Conservation (phyloP, 495 filamentous ascomycete genomes). For the Tuber magnatum region DNA sequence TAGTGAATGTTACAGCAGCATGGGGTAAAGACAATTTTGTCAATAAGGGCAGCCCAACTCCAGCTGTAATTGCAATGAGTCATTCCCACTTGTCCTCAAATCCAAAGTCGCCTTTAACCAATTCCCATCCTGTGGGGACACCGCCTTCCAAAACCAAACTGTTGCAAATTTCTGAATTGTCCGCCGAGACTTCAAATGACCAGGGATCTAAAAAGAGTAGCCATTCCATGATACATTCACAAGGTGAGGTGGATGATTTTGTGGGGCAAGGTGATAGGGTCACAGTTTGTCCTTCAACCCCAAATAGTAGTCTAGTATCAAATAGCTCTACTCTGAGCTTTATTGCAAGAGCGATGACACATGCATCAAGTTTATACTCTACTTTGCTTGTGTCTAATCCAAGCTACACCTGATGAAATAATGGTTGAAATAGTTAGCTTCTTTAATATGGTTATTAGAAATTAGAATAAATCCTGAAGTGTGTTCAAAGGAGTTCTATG, state of each 20-base stretch:
- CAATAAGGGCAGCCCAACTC: slow-evolving; percentile 27
- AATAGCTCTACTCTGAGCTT: slow-evolving; percentile 45
- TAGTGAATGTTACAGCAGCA: slow-evolving; percentile 38
- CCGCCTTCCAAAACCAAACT: slow-evolving; percentile 24
- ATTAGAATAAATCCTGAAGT: slow-evolving; percentile 57
- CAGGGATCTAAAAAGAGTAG: slow-evolving; percentile 32
- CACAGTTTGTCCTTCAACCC: slow-evolving; percentile 23
- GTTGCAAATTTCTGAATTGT: not conserved
- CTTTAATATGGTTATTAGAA: slow-evolving; percentile 70
- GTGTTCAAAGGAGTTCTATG: slow-evolving; percentile 47
- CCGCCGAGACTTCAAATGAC: slow-evolving; percentile 16
- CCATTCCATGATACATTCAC: slow-evolving; percentile 35
- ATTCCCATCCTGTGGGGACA: slow-evolving; percentile 11
- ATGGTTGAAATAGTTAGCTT: slow-evolving; percentile 57
- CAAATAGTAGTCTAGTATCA: slow-evolving; percentile 45
- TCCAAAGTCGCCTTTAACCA: slow-evolving; percentile 35
- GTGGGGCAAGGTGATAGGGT: not conserved
- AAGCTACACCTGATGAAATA: slow-evolving; percentile 41
- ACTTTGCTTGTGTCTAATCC: slow-evolving; percentile 11
- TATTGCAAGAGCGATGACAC: slow-evolving; percentile 31
- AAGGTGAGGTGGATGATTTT: not conserved
- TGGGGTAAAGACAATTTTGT: slow-evolving; percentile 30
- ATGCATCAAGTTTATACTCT: slow-evolving; percentile 18
- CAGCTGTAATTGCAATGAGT: slow-evolving; percentile 36
- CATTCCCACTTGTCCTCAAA: slow-evolving; percentile 33